Conservation (phyloP, 306 rosid species). For the Cucumis cinereus region DNA sequence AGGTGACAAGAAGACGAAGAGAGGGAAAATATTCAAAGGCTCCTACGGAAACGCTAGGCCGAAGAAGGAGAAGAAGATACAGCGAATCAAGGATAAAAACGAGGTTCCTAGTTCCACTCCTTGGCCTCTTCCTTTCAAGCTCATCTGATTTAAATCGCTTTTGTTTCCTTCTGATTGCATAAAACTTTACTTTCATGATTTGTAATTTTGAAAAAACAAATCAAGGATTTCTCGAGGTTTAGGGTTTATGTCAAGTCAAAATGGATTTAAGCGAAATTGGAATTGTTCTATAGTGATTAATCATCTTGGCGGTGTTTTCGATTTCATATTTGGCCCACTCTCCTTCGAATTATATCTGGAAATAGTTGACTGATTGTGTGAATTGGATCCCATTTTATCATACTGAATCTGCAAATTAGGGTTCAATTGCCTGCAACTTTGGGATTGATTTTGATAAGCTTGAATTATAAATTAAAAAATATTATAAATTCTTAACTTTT, state of each 20-base stretch:
- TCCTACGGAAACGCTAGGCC: slow-evolving; percentile 75
- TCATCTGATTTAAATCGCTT: slow-evolving; percentile 32
- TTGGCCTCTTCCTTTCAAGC: slow-evolving; percentile 99
- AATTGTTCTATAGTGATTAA: neutral
- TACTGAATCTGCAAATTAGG: neutral
- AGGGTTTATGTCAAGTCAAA: neutral
- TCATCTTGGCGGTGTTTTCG: neutral
- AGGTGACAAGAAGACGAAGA: slow-evolving; percentile 89
- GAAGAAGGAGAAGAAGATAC: slow-evolving; percentile 80
- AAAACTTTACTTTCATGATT: neutral
- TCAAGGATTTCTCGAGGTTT: neutral
- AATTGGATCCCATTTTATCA: no score
- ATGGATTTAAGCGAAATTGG: neutral
- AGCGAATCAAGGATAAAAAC: slow-evolving; percentile 78
- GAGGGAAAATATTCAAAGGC: slow-evolving; percentile 86
- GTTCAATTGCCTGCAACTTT: neutral
- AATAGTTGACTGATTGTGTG: neutral
- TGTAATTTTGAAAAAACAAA: neutral
- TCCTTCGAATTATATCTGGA: neutral
- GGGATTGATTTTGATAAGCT: neutral
- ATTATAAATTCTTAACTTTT: no score
- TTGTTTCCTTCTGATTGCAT: neutral
- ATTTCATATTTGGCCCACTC: neutral
- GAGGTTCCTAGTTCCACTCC: slow-evolving; percentile 98
- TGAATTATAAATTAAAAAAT: no score